Evolutionary conservation across 2,329 filamentous ascomycete species (phyloP).

Genomic region (Apiospora kogelbergensis): DNA sequence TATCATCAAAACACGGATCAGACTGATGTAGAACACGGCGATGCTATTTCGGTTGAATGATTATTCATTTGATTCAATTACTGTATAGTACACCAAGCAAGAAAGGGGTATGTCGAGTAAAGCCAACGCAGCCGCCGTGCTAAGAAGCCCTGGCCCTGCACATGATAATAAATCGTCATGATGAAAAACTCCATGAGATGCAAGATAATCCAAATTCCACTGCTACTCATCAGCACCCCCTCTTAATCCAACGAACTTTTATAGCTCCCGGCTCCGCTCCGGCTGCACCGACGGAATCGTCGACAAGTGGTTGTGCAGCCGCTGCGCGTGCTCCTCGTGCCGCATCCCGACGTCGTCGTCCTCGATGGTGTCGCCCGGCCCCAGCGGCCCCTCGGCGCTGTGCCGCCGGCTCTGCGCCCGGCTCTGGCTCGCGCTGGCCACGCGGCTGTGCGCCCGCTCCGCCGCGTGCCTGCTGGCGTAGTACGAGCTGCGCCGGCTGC

Average conservation of each 20-base stretch:
- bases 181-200: not conserved
- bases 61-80: not conserved
- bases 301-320: constrained; percentile 5
- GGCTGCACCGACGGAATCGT: constrained; percentile 14
- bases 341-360: not conserved
- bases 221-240: not conserved
- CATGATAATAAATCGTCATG: not conserved
- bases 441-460: constrained; percentile 6
- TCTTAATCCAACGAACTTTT: not conserved
- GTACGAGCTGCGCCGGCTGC: constrained; percentile 14
- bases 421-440: constrained; percentile 10
- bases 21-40: not conserved
- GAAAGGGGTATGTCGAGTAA: not conserved
- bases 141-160: not conserved
- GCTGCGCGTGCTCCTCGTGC: not conserved
- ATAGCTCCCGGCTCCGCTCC: not conserved
- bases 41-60: not conserved
- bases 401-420: constrained; percentile 3
- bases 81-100: not conserved
- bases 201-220: not conserved
- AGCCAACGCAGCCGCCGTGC: not conserved
- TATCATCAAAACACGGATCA: too few species aligned
- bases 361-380: too few species aligned
- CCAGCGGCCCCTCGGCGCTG: constrained; percentile 9
- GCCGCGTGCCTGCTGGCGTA: constrained; percentile 15